Evolutionary conservation across 2,329 filamentous ascomycete species (phyloP).

Genomic region (Botryotinia narcissicola): DNA sequence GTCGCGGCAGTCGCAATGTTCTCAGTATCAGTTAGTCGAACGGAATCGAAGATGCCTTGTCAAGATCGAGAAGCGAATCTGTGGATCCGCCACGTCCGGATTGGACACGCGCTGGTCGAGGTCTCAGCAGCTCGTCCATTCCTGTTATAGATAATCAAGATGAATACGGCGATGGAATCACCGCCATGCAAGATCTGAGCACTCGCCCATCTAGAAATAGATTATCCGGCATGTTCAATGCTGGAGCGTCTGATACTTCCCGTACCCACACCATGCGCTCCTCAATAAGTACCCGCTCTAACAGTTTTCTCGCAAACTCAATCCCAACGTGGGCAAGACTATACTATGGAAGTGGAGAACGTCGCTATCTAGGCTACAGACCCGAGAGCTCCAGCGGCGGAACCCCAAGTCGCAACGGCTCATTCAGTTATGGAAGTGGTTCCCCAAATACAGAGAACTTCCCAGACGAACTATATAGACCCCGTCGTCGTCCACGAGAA

Average conservation of each 20-base stretch:
- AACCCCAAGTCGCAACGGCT: conserved; percentile 48
- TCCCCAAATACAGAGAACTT: conserved; percentile 52
- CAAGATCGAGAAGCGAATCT: conserved; percentile 37
- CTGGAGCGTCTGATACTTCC: conserved; percentile 44
- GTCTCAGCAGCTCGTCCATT: conserved; percentile 39
- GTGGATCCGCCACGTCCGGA: conserved; percentile 50
- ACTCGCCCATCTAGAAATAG: conserved; percentile 54
- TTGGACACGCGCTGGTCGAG: conserved; percentile 41
- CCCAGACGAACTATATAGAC: conserved; percentile 46
- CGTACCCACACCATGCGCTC: conserved; percentile 39
- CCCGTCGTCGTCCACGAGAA: conserved; percentile 47
- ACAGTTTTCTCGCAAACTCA: conserved; percentile 42
- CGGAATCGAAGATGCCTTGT: conserved; percentile 29
- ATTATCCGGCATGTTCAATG: conserved; percentile 52
- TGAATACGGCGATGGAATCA: conserved; percentile 62
- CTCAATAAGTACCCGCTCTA: conserved; percentile 44
- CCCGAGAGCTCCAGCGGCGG: conserved; percentile 35
- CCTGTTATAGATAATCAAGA: conserved; percentile 57
- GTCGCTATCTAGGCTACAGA: conserved; percentile 46
- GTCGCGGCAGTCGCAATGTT: conserved; percentile 50
- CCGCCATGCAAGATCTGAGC: conserved; percentile 55
- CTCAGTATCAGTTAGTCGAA: conserved; percentile 55
- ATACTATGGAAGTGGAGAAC: conserved; percentile 69
- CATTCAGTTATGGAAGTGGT: conserved; percentile 42
- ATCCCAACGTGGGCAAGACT: conserved; percentile 53